Conservation (phyloP, 305 asterid species). For the Fraxinus sp. region DNA sequence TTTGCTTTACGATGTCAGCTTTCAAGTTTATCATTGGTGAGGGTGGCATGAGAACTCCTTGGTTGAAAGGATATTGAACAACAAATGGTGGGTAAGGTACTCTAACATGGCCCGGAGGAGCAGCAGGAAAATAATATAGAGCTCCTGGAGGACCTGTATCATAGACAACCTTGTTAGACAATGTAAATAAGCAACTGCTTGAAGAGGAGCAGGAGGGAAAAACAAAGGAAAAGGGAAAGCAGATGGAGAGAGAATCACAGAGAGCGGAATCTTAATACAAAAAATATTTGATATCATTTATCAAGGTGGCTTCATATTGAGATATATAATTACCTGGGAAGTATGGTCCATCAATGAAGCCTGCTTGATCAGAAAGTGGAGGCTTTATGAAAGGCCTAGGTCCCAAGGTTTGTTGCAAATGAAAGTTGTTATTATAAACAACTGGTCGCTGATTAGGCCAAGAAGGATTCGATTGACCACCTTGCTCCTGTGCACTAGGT, state of each 20-base stretch:
- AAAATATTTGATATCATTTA: neutral
- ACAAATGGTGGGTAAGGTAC: conserved; percentile 61
- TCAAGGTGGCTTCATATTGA: conserved; percentile 6
- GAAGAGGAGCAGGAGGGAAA: neutral
- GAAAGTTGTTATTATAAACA: conserved; percentile 47
- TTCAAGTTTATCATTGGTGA: conserved; percentile 46
- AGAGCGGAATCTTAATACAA: neutral
- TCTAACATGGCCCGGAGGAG: conserved; percentile 64
- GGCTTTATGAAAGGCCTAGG: conserved; percentile 62
- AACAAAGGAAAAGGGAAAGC: neutral
- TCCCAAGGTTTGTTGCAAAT: conserved; percentile 54
- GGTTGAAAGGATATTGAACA: conserved; percentile 55
- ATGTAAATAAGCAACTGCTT: neutral
- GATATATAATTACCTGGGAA: conserved; percentile 51
- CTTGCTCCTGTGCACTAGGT: conserved; percentile 46
- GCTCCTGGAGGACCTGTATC: conserved; percentile 75
- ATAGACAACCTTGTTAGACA: conserved; percentile 30
- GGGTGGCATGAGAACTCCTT: conserved; percentile 56
- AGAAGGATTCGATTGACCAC: conserved; percentile 34
- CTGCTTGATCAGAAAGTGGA: conserved; percentile 48
- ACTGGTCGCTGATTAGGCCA: conserved; percentile 50
- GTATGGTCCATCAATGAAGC: conserved; percentile 55
- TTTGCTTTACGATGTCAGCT: conserved; percentile 64
- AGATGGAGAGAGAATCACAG: conserved; percentile 1
- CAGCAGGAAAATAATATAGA: conserved; percentile 47